Conservation (phyloP, 108 stramenopile species). For the Mayamaea pseudoterrestris region DNA sequence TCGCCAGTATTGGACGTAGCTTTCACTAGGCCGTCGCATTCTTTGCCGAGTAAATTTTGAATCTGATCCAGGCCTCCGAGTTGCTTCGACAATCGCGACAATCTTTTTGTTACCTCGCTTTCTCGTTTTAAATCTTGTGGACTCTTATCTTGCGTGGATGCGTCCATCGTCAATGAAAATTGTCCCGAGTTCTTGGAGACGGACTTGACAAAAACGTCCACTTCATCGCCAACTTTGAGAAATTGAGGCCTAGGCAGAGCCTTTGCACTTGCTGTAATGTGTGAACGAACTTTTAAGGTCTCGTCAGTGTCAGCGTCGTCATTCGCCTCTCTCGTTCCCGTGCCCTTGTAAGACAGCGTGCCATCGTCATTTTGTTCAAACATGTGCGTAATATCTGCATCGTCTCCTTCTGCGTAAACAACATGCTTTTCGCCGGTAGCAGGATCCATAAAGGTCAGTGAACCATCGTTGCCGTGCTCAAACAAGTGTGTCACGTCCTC, state of each 20-base stretch:
- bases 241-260: constrained; percentile 7
- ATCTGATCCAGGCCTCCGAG: constrained; percentile 31
- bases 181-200: constrained; percentile 62
- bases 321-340: constrained; percentile 7
- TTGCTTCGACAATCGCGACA: constrained; percentile 18
- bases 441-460: constrained; percentile 7
- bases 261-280: too few relatives aligned
- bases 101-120: constrained; percentile 24
- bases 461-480: constrained; percentile 10
- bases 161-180: constrained; percentile 57
- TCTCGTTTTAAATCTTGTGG: constrained; percentile 49
- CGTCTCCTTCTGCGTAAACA: constrained; percentile 6
- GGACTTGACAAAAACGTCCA: constrained; percentile 58
- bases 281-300: too few relatives aligned
- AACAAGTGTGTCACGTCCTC: constrained; percentile 19
- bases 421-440: constrained; percentile 7
- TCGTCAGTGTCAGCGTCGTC: constrained; percentile 2
- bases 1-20: constrained; percentile 61
- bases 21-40: constrained; percentile 57
- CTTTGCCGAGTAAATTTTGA: constrained; percentile 30
- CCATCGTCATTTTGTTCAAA: constrained; percentile 12
- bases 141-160: constrained; percentile 34
- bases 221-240: constrained; percentile 39
- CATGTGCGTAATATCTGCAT: constrained; percentile 14
- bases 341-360: constrained; percentile 5